These are phyloP conservation scores for Akanthomyces dipterigenus DNA, from an alignment of 2,329 filamentous ascomycete species.

Conservation along the genomic window DNA sequence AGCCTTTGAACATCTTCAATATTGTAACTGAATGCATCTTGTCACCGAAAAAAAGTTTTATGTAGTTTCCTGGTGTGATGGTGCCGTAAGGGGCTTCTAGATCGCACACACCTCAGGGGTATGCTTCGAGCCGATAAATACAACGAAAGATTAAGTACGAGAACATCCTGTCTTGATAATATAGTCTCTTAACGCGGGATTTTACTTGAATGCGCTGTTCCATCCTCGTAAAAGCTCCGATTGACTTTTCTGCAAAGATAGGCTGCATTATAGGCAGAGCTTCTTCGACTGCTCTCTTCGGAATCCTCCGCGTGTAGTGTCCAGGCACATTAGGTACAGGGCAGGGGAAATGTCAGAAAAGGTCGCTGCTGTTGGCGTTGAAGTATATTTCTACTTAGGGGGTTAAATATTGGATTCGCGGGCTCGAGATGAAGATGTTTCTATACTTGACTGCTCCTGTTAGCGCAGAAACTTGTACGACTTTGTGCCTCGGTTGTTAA, in stretches of 20 bases:
- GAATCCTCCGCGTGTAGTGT: background rate
- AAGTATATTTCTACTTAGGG: no score
- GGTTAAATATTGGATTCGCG: no score
- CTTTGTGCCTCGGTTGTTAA: no score
- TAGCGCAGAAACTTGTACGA: background rate
- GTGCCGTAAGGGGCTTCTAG: no score
- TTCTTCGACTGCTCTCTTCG: background rate
- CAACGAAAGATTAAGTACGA: background rate
- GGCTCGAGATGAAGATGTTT: no score
- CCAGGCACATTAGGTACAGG: no score
- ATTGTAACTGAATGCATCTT: background rate
- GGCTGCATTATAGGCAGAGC: background rate
- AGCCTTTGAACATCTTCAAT: background rate
- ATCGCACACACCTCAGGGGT: background rate
- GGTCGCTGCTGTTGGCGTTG: background rate
- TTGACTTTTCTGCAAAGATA: background rate
- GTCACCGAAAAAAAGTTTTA: background rate
- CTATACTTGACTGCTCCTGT: background rate
- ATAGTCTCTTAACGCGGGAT: background rate
- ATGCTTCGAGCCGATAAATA: background rate
- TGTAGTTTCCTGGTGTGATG: background rate
- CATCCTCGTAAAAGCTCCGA: background rate
- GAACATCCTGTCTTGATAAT: background rate
- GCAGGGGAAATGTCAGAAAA: background rate
- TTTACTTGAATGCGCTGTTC: background rate